A percentile compares a stretch with the other conserved stretches of the same genome.
These are phyloP conservation scores for Trypanosoma cruzi DNA, from an alignment of 208 protist genomes.

Conservation along the genomic window DNA sequence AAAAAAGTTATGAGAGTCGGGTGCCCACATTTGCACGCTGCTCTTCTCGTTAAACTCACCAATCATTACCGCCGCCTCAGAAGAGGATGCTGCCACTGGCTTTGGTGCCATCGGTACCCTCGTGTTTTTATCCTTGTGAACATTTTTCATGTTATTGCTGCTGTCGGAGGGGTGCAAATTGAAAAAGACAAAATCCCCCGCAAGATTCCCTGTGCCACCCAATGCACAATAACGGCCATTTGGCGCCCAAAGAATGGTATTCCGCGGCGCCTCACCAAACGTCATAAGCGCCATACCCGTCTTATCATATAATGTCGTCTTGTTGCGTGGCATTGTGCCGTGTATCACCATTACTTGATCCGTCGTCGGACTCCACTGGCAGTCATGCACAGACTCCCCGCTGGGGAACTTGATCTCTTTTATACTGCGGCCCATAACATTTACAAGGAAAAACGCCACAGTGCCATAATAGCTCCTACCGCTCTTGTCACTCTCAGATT, in stretches of 20 bases:
- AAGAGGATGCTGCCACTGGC: not conserved
- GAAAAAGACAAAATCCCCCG: conserved; percentile 84
- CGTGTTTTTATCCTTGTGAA: conserved; percentile 9
- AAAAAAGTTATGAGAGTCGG: conserved; percentile 83
- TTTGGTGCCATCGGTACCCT: not conserved
- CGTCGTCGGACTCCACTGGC: conserved; percentile 66
- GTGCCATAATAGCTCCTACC: conserved; percentile 93
- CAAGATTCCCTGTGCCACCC: conserved; percentile 87
- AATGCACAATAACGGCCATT: conserved; percentile 74
- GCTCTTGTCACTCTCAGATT: conserved; percentile 81
- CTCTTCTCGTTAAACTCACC: conserved; percentile 89
- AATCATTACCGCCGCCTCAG: conserved; percentile 36
- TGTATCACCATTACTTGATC: conserved; percentile 91
- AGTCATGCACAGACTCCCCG: conserved; percentile 89
- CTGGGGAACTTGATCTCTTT: conserved; percentile 70
- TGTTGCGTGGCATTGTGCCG: conserved; percentile 90
- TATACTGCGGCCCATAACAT: conserved; percentile 59
- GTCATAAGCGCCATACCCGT: conserved; percentile 77
- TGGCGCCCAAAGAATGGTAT: conserved; percentile 79
- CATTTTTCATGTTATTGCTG: not conserved
- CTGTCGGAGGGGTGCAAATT: conserved; percentile 16
- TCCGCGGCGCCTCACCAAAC: conserved; percentile 86
- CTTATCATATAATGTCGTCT: conserved; percentile 87
- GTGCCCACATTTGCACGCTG: conserved; percentile 80
- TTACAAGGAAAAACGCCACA: conserved; percentile 71